phyloP scores from a whole-genome alignment of 176 grass and related monocot species.

The Echinochloa phyllopogon region DNA sequence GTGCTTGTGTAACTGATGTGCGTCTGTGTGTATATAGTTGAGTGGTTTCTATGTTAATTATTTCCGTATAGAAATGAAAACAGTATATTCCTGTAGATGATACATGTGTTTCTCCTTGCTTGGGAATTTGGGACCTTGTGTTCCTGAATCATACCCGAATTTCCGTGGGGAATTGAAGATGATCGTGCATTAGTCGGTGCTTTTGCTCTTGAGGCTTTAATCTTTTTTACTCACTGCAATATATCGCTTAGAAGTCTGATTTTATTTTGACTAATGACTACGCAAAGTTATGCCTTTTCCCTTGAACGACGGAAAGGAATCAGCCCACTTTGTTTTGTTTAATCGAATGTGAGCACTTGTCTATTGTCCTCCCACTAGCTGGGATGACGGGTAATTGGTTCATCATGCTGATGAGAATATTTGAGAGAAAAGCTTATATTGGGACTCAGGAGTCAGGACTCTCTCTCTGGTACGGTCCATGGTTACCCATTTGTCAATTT shows the following conservation, averaged over 20 bases:
- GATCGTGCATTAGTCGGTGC: background rate
- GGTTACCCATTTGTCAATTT: background rate
- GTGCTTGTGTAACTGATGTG: conserved; percentile 1
- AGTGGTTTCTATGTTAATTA: background rate
- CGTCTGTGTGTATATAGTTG: conserved; percentile 3
- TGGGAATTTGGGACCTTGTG: background rate
- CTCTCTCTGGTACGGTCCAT: background rate
- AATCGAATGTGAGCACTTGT: background rate
- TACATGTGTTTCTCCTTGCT: conserved; percentile 3
- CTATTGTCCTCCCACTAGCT: background rate
- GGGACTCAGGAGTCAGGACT: background rate
- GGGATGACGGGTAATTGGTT: background rate
- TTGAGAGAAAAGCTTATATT: background rate
- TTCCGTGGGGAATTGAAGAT: background rate
- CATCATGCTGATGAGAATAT: conserved; percentile 11
- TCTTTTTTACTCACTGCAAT: background rate
- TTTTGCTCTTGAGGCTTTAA: background rate
- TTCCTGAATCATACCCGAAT: background rate
- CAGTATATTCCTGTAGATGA: conserved; percentile 21
- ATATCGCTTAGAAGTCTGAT: background rate
- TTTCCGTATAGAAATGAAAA: conserved; percentile 22
- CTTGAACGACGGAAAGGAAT: background rate
- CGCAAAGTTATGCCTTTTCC: background rate
- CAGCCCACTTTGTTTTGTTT: background rate
- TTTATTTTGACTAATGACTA: background rate